Conservation (phyloP, 176 grass and related monocot genomes). For the Avena sativa region DNA sequence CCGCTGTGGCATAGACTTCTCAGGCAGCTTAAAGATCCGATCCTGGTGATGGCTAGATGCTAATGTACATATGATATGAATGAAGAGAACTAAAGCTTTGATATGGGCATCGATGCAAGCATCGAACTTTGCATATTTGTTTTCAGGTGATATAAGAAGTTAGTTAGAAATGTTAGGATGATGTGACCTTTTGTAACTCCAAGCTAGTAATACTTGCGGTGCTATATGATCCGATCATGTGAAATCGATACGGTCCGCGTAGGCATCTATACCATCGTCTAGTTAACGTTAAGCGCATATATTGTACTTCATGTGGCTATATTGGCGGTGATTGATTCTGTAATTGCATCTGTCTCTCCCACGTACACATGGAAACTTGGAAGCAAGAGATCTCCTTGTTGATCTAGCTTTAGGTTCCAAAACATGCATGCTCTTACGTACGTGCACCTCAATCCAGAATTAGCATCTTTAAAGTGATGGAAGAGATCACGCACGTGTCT, state of each 20-base stretch:
- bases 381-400: background rate
- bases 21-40: too few relatives aligned
- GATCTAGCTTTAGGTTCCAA: background rate
- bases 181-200: background rate
- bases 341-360: background rate
- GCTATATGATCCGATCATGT: background rate
- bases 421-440: background rate
- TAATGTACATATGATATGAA: too few relatives aligned
- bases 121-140: background rate
- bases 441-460: too few relatives aligned
- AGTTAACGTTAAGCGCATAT: background rate
- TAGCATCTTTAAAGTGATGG: slow-evolving; percentile 28
- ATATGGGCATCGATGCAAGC: too few relatives aligned
- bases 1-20: too few relatives aligned
- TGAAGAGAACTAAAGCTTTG: too few relatives aligned
- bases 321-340: background rate
- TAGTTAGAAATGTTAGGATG: background rate
- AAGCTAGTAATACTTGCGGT: background rate
- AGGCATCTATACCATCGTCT: background rate
- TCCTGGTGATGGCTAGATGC: too few relatives aligned
- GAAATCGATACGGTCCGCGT: background rate
- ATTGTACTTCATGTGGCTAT: too few relatives aligned
- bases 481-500: slow-evolving; percentile 15
- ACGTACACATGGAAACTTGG: background rate
- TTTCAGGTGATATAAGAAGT: background rate